Percentiles rank a stretch among this genome's conserved stretches.
These are phyloP conservation scores for Priceomyces fermenticarens DNA, from an alignment of 805 yeast genomes.

Conservation along the genomic window DNA sequence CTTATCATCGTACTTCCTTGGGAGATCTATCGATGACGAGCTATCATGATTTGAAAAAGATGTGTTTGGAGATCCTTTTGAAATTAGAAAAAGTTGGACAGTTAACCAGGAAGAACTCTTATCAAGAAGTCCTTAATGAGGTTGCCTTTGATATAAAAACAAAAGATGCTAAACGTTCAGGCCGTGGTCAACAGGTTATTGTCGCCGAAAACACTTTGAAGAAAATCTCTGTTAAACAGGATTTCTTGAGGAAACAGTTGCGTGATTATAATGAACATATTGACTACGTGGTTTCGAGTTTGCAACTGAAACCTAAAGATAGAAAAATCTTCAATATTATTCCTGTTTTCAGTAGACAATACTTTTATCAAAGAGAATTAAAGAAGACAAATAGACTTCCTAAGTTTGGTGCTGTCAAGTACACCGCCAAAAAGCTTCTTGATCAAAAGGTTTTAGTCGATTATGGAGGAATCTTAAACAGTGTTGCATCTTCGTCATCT, in stretches of 20 bases:
- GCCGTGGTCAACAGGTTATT: conserved; percentile 38
- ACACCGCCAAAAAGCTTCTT: conserved; percentile 68
- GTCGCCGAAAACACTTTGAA: conserved; percentile 40
- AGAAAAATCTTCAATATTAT: conserved; percentile 46
- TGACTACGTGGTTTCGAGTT: conserved; percentile 38
- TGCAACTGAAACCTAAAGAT: conserved; percentile 45
- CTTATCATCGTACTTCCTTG: conserved; percentile 44
- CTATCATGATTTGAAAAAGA: conserved; percentile 74
- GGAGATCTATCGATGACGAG: conserved; percentile 49
- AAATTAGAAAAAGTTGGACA: conserved; percentile 69
- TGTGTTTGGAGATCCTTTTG: conserved; percentile 69
- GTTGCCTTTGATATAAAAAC: conserved; percentile 75
- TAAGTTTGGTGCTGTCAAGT: conserved; percentile 73
- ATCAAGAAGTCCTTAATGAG: conserved; percentile 76
- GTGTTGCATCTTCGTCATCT: conserved; percentile 46
- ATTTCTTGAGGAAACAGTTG: conserved; percentile 42
- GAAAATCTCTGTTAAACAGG: conserved; percentile 44
- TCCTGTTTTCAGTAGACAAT: conserved; percentile 66
- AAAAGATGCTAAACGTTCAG: conserved; percentile 41
- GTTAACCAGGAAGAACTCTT: conserved; percentile 64
- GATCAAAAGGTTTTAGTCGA: conserved; percentile 69
- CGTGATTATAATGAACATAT: conserved; percentile 47
- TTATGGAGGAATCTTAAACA: conserved; percentile 49
- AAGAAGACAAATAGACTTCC: conserved; percentile 66
- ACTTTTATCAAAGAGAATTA: conserved; percentile 69